Evolutionary conservation across 2,329 filamentous ascomycete genomes (phyloP).

Genomic region (Tolypocladium cylindrosporum): DNA sequence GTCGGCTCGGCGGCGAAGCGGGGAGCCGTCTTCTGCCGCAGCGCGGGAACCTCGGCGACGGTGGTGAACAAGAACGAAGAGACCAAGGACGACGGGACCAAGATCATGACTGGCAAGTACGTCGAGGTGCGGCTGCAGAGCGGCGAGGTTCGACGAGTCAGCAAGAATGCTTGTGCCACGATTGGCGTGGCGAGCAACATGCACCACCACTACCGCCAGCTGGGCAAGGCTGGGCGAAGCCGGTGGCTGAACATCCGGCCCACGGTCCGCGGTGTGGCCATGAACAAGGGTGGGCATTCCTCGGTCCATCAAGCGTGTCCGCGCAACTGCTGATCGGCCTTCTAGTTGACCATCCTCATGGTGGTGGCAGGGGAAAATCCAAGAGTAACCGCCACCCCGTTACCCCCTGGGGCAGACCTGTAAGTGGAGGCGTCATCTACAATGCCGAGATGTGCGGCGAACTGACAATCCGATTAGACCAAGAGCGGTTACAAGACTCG

Average conservation of each 20-base stretch:
- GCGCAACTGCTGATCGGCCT: not conserved
- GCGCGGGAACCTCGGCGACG: conserved; percentile 84
- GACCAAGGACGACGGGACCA: conserved; percentile 47
- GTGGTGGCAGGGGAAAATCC: conserved; percentile 97
- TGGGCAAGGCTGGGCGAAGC: conserved; percentile 91
- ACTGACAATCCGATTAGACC: conserved; percentile 33
- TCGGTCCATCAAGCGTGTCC: rapidly evolving
- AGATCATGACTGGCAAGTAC: conserved; percentile 60
- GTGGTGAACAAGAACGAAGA: conserved; percentile 84
- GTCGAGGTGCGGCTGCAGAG: conserved; percentile 84
- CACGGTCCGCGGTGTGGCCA: conserved; percentile 92
- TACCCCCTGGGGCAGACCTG: conserved; percentile 91
- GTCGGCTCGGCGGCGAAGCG: conserved; percentile 68
- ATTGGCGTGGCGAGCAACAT: conserved; percentile 91
- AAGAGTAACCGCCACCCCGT: conserved; percentile 96
- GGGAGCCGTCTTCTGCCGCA: conserved; percentile 83
- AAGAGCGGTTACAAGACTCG: conserved; percentile 91
- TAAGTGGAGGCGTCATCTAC: conserved; percentile 39
- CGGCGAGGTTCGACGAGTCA: conserved; percentile 82
- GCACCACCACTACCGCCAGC: conserved; percentile 78
- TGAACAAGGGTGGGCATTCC: conserved; percentile 71
- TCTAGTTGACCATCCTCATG: conserved; percentile 85
- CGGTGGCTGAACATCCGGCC: conserved; percentile 91
- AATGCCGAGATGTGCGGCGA: not conserved
- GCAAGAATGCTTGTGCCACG: conserved; percentile 87